A percentile compares a stretch with the other conserved stretches of the same genome.
Evolutionary conservation across 2,329 filamentous ascomycete species (phyloP).

Genomic region (Fusarium sp.): DNA sequence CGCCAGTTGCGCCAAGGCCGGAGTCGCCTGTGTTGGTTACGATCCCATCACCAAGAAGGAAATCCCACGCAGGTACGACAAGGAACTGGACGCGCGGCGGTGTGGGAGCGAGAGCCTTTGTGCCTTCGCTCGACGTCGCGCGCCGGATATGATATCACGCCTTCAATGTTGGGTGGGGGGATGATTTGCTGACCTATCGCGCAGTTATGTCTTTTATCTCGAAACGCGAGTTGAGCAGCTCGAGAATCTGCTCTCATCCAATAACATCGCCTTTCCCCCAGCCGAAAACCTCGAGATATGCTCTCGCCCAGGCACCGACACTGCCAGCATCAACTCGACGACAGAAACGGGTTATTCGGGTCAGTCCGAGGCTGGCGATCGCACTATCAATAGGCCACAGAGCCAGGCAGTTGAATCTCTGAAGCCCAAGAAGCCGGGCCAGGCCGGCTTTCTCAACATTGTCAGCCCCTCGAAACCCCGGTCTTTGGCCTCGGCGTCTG

Average conservation of each 20-base stretch:
- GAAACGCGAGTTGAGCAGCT: constrained; percentile 88
- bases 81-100: constrained; percentile 14
- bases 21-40: constrained; percentile 91
- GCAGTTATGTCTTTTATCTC: constrained; percentile 92
- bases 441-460: constrained; percentile 73
- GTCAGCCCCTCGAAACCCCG: constrained; percentile 82
- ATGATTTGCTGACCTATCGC: constrained; percentile 32
- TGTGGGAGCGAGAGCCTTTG: background rate
- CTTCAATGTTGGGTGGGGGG: background rate
- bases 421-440: constrained; percentile 49
- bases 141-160: background rate
- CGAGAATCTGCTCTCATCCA: constrained; percentile 76
- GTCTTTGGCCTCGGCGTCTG: constrained; percentile 85
- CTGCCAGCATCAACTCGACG: constrained; percentile 44
- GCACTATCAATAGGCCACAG: constrained; percentile 40
- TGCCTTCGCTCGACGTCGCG: background rate
- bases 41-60: constrained; percentile 97
- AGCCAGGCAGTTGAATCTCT: constrained; percentile 46
- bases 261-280: constrained; percentile 77
- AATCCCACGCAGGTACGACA: constrained; percentile 86
- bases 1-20: constrained; percentile 91
- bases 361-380: constrained; percentile 46
- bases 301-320: constrained; percentile 59
- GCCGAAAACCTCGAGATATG: constrained; percentile 75
- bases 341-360: constrained; percentile 49